A percentile compares a stretch with the other conserved stretches of the same genome.
These are phyloP conservation scores for Bipolaris victoriae DNA, from an alignment of 2,329 filamentous ascomycete genomes.

Conservation along the genomic window DNA sequence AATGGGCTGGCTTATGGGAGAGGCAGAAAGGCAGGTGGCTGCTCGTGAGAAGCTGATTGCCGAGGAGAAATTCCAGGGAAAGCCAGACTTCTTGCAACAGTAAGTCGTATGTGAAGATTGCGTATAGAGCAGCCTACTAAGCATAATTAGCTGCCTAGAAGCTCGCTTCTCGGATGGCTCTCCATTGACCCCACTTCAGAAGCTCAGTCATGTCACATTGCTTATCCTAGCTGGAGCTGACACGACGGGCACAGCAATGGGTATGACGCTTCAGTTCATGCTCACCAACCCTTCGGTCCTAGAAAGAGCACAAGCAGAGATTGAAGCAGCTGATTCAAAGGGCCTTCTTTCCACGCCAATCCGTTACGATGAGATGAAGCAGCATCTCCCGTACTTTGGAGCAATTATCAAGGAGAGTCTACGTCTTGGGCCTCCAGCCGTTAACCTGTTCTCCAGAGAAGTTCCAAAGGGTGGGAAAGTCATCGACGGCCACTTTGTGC, in stretches of 20 bases:
- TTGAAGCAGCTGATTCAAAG: constrained; percentile 29
- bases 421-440: constrained; percentile 58
- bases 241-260: constrained; percentile 45
- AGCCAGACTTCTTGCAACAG: constrained; percentile 47
- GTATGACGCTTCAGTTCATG: constrained; percentile 41
- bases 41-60: constrained; percentile 34
- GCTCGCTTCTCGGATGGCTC: constrained; percentile 39
- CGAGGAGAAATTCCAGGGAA: constrained; percentile 27
- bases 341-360: constrained; percentile 32
- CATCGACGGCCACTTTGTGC: constrained; percentile 50
- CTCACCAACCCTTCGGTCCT: constrained; percentile 22
- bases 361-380: constrained; percentile 40
- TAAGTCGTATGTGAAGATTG: constrained; percentile 11
- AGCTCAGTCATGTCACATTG: constrained; percentile 47
- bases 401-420: constrained; percentile 60
- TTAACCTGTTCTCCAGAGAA: constrained; percentile 59
- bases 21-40: constrained; percentile 45
- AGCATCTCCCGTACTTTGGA: constrained; percentile 54
- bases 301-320: constrained; percentile 29
- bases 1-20: constrained; percentile 49
- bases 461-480: constrained; percentile 40
- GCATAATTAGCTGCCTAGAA: constrained; percentile 36
- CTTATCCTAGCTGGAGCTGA: constrained; percentile 50
- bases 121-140: constrained; percentile 2
- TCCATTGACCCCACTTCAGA: constrained; percentile 40